Evolutionary conservation across 75 land plant species (phyloP).

Genomic region (Sequoia sempervirens): DNA sequence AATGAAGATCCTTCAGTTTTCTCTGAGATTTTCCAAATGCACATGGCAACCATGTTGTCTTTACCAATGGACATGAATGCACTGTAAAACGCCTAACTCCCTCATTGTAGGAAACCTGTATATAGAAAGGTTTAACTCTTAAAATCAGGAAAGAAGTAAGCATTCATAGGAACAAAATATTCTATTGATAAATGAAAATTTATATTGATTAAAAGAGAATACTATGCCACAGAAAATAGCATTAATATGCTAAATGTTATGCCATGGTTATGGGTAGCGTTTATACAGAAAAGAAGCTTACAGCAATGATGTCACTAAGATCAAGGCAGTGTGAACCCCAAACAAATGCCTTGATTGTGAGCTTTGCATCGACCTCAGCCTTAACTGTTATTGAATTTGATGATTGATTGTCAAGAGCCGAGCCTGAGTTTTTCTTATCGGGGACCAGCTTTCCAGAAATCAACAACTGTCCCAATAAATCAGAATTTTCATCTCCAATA

Average conservation of each 20-base stretch:
- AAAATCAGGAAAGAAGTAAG: neutral
- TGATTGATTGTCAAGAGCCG: slow-evolving; percentile 22
- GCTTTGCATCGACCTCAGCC: slow-evolving; percentile 51
- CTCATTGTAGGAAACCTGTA: slow-evolving; percentile 65
- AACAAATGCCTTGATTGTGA: slow-evolving; percentile 73
- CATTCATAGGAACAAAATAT: neutral
- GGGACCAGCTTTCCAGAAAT: slow-evolving; percentile 67
- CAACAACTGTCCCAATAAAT: slow-evolving; percentile 65
- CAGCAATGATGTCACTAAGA: slow-evolving; percentile 78
- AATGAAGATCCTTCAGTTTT: slow-evolving; percentile 68
- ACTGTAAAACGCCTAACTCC: slow-evolving; percentile 79
- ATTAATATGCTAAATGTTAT: slow-evolving; percentile 1
- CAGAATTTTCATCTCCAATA: slow-evolving; percentile 68
- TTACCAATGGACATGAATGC: slow-evolving; percentile 66
- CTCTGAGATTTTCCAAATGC: slow-evolving; percentile 52
- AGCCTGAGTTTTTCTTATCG: slow-evolving; percentile 33
- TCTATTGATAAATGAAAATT: neutral
- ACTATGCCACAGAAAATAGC: neutral
- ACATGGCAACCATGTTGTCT: slow-evolving; percentile 46
- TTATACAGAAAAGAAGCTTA: slow-evolving; percentile 24
- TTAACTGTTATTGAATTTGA: slow-evolving; percentile 24
- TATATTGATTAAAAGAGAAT: neutral
- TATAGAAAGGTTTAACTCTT: neutral
- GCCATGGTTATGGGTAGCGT: too few species aligned
- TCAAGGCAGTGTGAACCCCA: slow-evolving; percentile 64